Base-by-base conservation (phyloP, 2,329 filamentous ascomycete genomes). In the Pezicula neosporulosa region DNA sequence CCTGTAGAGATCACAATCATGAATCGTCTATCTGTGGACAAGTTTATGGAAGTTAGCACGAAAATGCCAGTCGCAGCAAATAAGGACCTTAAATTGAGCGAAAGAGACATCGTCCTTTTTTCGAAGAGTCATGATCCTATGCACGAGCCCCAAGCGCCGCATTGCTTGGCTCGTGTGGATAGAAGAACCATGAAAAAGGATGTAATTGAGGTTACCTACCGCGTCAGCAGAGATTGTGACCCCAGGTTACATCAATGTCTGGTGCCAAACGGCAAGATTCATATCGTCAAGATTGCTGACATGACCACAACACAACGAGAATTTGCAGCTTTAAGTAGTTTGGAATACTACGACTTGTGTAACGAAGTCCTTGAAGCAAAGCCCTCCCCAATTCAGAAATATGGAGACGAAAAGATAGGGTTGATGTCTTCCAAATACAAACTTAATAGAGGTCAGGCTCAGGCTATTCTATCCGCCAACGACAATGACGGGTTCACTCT, bases 401-500 rank as follows among this genome's bases (percentile, higher is more conserved):
- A 96, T 66, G 82, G 83, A 39, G 85, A 93, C 4, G 82, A 88
- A 56, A 85, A 85, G 54, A 74, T 96, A 6, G 74, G 81, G 6
- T 78, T 81, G 7, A 78, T 90, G 35, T 85, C 87, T 69, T 74
- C 80, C 21, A 92, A 87, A 52, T 97, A 96, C 71, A 80, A 82
- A 19, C 81, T 99, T 51, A 99, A 99, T 66, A 77, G 77, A 39
- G 94, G 91, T 6, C 94, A 99, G 66, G 90, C 93, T 3, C 89
- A 89, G 68, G 94, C 94, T 7, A 90, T 99, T 55, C 82, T 94
- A 57, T 95, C 93, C 48, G 93, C 92, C 12, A 82, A 92, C 51
- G 92, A 96, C 63, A 99, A 99, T 60, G 94, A 97, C 70, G 95
- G 90, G 0, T 99, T 99, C 65, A 97, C 94, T 3, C 76, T 99